Base-by-base conservation (phyloP, 75 land plant genomes). In the Gnetum montanum region DNA sequence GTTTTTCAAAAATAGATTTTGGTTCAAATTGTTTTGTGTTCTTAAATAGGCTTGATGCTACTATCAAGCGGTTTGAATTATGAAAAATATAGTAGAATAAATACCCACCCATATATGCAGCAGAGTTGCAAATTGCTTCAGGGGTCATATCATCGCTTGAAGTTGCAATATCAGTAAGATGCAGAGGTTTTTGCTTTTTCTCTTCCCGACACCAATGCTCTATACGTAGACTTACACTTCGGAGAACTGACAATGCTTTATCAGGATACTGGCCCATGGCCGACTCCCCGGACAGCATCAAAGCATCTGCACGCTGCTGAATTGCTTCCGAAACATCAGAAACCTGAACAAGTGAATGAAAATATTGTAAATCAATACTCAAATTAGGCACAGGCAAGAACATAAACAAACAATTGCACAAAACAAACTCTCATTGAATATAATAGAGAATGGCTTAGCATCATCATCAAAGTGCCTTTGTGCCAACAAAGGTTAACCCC, bases 201-300 rank as follows among this genome's bases (percentile, higher is more conserved):
- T 78, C 74, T 47, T 78, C 76, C 31, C 86, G 67, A 40, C 79
- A 66, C 77, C 72, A 73, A 18, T 48, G 53, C 37, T 86, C 90
- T 38, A 86, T 86, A 43, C 83, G 74, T 16, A 66, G 45, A 45
- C 90, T 86, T 46, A 76, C 83, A 22, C 50, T 73, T 31, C 80
- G 63, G 31, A 86, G 50, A 7, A 86, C 80, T 58, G 74, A 37
- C 3, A 86, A 67, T 18, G 90, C 83, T 65, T 86, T 86, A 12
- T 72, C 79, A 40, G 83, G 81, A 59, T 54, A 83, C 13, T 46
- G 65, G 4, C 87, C 91, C 77, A 83, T 76, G n/a, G 93, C 93
- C 35, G 93, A 80, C 60, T 88, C 93, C 33, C 85, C 89, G 4
- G 89, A 88, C 46, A 88, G 70, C 93, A 88, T 84, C 64, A 88